These are phyloP conservation scores for Holtermanniella nyarrowii DNA, from an alignment of 768 basidiomycete genomes.

Conservation along the genomic window DNA sequence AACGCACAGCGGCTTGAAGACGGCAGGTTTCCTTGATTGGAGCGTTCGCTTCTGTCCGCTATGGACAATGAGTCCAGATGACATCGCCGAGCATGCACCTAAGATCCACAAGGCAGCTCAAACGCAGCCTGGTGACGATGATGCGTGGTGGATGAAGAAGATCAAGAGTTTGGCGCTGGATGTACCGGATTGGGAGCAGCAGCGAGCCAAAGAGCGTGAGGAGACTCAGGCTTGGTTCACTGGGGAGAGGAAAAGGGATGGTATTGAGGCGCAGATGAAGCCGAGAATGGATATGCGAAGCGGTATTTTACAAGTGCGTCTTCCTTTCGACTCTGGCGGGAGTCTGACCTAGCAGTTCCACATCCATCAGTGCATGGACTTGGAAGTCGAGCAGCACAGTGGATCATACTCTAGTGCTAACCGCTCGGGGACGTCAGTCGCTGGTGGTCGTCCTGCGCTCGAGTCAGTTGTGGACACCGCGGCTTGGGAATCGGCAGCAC, in stretches of 20 bases:
- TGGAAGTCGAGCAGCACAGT: constrained; percentile 24
- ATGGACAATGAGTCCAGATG: constrained; percentile 32
- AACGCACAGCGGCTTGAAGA: constrained; percentile 23
- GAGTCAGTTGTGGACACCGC: constrained; percentile 25
- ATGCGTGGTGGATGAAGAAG: constrained; percentile 21
- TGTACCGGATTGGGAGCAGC: constrained; percentile 31
- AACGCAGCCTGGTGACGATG: neutral
- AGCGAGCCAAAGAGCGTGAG: constrained; percentile 27
- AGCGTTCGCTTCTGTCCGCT: constrained; percentile 35
- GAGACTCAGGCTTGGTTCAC: constrained; percentile 38
- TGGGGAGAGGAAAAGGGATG: constrained; percentile 36
- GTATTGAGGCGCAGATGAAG: constrained; percentile 27
- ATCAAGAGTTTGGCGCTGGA: constrained; percentile 17
- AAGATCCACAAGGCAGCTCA: constrained; percentile 7
- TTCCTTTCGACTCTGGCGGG: neutral
- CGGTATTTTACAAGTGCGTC: constrained; percentile 31
- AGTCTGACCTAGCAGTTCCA: constrained; percentile 22
- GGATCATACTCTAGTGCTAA: constrained; percentile 22
- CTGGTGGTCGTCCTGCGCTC: constrained; percentile 28
- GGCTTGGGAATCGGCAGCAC: constrained; percentile 28
- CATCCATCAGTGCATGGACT: constrained; percentile 36
- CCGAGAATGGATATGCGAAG: constrained; percentile 26
- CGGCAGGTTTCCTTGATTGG: constrained; percentile 30
- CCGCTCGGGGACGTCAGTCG: constrained; percentile 11
- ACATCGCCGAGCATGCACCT: constrained; percentile 6